Conservation (phyloP, 495 filamentous ascomycete genomes). For the Hypoxylon lienhwacheense region DNA sequence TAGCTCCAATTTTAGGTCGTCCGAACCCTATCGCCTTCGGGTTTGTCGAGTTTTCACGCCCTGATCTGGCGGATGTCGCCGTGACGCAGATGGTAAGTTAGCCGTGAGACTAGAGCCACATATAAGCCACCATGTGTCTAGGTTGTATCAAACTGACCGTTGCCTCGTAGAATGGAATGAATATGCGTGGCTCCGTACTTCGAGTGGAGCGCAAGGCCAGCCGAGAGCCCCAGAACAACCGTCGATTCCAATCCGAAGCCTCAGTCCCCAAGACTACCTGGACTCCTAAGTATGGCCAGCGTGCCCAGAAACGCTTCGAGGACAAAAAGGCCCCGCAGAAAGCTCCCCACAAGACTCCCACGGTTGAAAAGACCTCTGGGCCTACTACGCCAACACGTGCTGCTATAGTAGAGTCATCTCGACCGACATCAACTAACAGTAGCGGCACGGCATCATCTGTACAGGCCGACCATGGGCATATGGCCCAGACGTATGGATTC, state of each 20-base stretch:
- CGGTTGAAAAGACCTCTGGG: background rate
- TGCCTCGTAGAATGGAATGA: slow-evolving; percentile 8
- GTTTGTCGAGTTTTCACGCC: slow-evolving; percentile 54
- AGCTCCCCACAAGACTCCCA: background rate
- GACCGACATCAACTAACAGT: background rate
- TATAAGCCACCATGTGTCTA: background rate
- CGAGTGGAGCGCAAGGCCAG: slow-evolving; percentile 30
- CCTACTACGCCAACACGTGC: slow-evolving; percentile 7
- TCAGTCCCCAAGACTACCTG: background rate
- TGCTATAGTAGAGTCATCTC: background rate
- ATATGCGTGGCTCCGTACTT: slow-evolving; percentile 1
- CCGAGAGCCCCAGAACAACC: slow-evolving; percentile 4
- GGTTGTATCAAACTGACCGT: slow-evolving; percentile 2
- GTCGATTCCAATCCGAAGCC: background rate
- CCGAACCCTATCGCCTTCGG: slow-evolving; percentile 48
- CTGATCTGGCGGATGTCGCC: slow-evolving; percentile 44
- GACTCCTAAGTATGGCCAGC: background rate
- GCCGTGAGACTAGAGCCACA: slow-evolving; percentile 7
- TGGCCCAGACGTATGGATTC: background rate
- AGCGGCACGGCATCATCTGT: background rate
- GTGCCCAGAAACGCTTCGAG: too few species aligned
- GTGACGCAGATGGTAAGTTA: slow-evolving; percentile 37
- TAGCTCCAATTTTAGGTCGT: slow-evolving; percentile 17
- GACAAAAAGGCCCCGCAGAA: too few species aligned
- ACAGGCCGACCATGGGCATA: background rate